phyloP scores from a whole-genome alignment of 371 early-diverging fungal species.

The Saksenaea oblongispora region DNA sequence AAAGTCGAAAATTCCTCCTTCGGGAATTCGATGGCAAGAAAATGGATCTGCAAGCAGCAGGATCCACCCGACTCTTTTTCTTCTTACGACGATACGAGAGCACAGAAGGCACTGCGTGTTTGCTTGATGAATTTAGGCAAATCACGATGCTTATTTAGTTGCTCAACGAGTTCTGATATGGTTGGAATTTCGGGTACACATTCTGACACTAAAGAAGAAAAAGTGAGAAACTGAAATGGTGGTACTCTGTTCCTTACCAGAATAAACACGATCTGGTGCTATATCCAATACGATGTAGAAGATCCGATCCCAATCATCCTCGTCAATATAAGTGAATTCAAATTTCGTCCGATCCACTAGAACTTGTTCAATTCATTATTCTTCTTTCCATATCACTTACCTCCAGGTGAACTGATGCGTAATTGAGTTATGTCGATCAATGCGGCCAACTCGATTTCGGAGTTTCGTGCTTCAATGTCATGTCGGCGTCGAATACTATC shows the following conservation, averaged over 20 bases:
- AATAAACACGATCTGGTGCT: not conserved
- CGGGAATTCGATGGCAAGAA: too few species aligned
- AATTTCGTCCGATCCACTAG: slow-evolving; percentile 4
- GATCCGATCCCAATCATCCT: slow-evolving; percentile 1
- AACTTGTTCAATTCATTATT: not conserved
- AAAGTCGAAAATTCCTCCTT: too few species aligned
- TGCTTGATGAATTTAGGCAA: slow-evolving; percentile 8
- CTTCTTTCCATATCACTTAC: not conserved
- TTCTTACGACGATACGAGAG: not conserved
- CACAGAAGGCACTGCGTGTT: slow-evolving; percentile 7
- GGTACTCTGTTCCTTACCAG: not conserved
- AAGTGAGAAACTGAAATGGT: not conserved
- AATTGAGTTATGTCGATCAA: not conserved
- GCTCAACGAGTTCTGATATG: slow-evolving; percentile 1
- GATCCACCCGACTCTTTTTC: not conserved
- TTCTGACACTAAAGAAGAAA: not conserved
- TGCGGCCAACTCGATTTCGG: not conserved
- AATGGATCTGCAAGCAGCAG: too few species aligned
- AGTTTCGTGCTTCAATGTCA: not conserved
- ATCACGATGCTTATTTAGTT: slow-evolving; percentile 5
- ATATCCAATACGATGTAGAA: slow-evolving; percentile 5
- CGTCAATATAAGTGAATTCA: slow-evolving; percentile 8
- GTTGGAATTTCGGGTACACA: slow-evolving; percentile 4
- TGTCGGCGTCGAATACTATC: not conserved
- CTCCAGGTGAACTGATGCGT: slow-evolving; percentile 1